Evolutionary conservation across 495 filamentous ascomycete genomes (phyloP).

Genomic region (Trichoderma erinaceum): DNA sequence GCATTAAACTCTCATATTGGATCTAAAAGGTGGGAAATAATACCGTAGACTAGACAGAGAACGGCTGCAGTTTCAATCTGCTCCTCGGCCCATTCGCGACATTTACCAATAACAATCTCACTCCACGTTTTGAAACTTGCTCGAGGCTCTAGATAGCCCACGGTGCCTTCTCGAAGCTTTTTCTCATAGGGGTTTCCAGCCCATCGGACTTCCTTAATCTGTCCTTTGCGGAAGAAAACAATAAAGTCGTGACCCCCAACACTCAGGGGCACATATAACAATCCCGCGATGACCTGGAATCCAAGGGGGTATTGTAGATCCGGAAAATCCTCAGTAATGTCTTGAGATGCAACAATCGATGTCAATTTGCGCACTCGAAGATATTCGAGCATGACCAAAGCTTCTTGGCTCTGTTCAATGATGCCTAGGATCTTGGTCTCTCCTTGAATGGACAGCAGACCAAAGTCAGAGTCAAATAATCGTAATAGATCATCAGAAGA

Average conservation of each 20-base stretch:
- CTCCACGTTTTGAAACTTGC: constrained; percentile 73
- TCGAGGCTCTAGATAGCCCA: constrained; percentile 65
- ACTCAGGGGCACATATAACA: constrained; percentile 80
- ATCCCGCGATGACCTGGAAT: constrained; percentile 69
- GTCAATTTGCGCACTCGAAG: constrained; percentile 67
- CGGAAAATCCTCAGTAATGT: constrained; percentile 72
- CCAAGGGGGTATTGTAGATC: constrained; percentile 78
- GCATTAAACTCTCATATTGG: neutral
- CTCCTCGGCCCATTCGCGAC: constrained; percentile 69
- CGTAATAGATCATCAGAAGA: constrained; percentile 82
- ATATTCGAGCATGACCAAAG: constrained; percentile 81
- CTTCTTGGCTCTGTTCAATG: constrained; percentile 71
- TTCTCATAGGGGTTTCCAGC: constrained; percentile 93
- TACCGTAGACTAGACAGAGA: constrained; percentile 83
- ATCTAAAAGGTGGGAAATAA: constrained; percentile 29
- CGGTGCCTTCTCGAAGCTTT: constrained; percentile 58
- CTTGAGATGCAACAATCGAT: constrained; percentile 73
- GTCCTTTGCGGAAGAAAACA: constrained; percentile 80
- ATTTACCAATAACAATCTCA: constrained; percentile 69
- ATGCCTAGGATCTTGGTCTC: constrained; percentile 85
- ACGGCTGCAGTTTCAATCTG: constrained; percentile 82
- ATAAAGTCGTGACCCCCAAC: constrained; percentile 78
- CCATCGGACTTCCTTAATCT: constrained; percentile 78
- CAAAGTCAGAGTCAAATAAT: constrained; percentile 84
- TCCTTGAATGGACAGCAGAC: constrained; percentile 74